These are phyloP conservation scores for Chlorophyllum brunneum DNA, from an alignment of 768 basidiomycete species.

Conservation along the genomic window DNA sequence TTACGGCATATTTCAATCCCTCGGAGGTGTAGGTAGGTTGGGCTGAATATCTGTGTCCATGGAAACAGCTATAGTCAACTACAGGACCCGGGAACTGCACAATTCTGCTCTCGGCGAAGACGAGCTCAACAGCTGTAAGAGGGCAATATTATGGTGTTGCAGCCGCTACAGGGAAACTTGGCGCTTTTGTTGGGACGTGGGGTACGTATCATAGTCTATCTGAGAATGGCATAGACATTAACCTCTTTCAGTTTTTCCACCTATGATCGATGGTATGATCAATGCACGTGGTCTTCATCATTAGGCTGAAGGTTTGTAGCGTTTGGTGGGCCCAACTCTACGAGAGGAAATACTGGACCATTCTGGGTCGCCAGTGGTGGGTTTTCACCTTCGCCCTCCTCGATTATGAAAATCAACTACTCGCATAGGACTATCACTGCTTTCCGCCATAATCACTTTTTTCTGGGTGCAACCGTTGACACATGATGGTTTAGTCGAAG, in stretches of 20 bases:
- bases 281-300: background rate
- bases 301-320: too few species aligned
- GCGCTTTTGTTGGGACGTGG: conserved; percentile 83
- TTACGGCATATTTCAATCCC: conserved; percentile 87
- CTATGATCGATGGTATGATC: conserved; percentile 53
- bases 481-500: conserved; percentile 74
- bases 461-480: conserved; percentile 71
- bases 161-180: conserved; percentile 82
- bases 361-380: conserved; percentile 83
- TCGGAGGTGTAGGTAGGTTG: conserved; percentile 89
- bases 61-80: background rate
- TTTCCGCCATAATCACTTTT: conserved; percentile 71
- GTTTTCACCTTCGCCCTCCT: conserved; percentile 8
- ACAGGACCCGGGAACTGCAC: conserved; percentile 80
- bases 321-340: conserved; percentile 52
- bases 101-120: conserved; percentile 83
- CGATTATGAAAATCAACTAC: conserved; percentile 4
- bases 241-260: conserved; percentile 56
- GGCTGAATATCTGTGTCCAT: conserved; percentile 33
- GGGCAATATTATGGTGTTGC: conserved; percentile 86
- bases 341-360: conserved; percentile 73
- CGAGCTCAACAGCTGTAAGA: conserved; percentile 79
- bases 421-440: conserved; percentile 56
- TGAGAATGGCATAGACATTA: too few species aligned
- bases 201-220: conserved; percentile 37